A percentile compares a stretch with the other conserved stretches of the same genome.
phyloP scores from a whole-genome alignment of 2,329 filamentous ascomycete species.

The Colletotrichum sublineola region DNA sequence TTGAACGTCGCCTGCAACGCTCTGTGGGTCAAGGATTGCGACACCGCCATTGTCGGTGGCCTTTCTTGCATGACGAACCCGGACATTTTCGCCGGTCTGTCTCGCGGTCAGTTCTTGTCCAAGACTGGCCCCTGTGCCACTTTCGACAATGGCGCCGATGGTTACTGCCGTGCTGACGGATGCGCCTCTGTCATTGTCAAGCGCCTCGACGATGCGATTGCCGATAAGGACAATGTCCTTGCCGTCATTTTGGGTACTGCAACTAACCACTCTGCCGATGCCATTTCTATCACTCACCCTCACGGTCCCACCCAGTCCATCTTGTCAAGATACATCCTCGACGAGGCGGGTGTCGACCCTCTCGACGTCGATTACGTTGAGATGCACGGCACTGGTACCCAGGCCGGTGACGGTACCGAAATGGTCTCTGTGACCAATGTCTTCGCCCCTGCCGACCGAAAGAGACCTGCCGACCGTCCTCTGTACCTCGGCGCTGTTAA shows the following conservation, averaged over 20 bases:
- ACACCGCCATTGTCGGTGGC: constrained; percentile 85
- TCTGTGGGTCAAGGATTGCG: constrained; percentile 81
- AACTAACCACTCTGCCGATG: constrained; percentile 86
- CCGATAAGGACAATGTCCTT: constrained; percentile 82
- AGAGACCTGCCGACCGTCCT: constrained; percentile 62
- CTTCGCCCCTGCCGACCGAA: constrained; percentile 62
- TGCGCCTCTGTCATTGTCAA: constrained; percentile 83
- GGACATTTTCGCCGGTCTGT: constrained; percentile 82
- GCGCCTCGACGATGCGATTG: constrained; percentile 81
- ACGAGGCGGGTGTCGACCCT: constrained; percentile 80
- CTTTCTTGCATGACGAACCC: constrained; percentile 84
- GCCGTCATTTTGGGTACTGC: constrained; percentile 80
- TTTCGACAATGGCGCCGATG: constrained; percentile 84
- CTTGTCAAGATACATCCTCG: constrained; percentile 78
- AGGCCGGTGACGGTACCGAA: constrained; percentile 86
- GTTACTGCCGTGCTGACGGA: constrained; percentile 85
- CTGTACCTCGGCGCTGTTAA: constrained; percentile 75
- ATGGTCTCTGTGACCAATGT: constrained; percentile 79
- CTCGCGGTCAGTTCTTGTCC: constrained; percentile 82
- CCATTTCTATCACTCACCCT: constrained; percentile 86
- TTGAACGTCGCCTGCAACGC: constrained; percentile 79
- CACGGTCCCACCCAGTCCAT: constrained; percentile 82
- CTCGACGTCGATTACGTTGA: constrained; percentile 86
- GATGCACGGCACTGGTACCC: constrained; percentile 91
- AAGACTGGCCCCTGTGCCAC: constrained; percentile 83